Evolutionary conservation across 2,329 filamentous ascomycete genomes (phyloP).

Genomic region (Apiospora saccharicola): DNA sequence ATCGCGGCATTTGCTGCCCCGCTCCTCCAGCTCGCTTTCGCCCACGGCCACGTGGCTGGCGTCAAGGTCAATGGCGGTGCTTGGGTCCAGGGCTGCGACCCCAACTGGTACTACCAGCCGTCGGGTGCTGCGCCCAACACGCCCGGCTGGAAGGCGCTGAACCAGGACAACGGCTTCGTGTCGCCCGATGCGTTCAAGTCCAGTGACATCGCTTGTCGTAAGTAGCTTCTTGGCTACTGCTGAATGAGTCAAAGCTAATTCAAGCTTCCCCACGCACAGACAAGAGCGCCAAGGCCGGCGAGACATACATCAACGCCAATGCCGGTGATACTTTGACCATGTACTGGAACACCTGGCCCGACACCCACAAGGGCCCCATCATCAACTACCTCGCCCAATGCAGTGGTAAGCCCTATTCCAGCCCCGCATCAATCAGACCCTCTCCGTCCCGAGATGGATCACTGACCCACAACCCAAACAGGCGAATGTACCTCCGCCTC

Average conservation of each 20-base stretch:
- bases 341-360: slow-evolving; percentile 45
- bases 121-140: slow-evolving; percentile 30
- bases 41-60: slow-evolving; percentile 36
- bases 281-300: slow-evolving; percentile 47
- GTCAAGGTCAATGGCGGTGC: slow-evolving; percentile 34
- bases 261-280: slow-evolving; percentile 31
- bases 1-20: slow-evolving; percentile 26
- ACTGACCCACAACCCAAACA: too few species aligned
- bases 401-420: slow-evolving; percentile 34
- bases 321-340: slow-evolving; percentile 41
- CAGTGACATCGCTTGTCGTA: slow-evolving; percentile 53
- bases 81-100: slow-evolving; percentile 33
- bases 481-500: slow-evolving; percentile 41
- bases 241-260: background rate
- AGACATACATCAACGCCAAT: slow-evolving; percentile 35
- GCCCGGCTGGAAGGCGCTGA: slow-evolving; percentile 50
- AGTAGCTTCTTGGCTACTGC: background rate
- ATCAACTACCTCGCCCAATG: slow-evolving; percentile 47
- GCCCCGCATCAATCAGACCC: too few species aligned
- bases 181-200: slow-evolving; percentile 48
- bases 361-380: slow-evolving; percentile 45
- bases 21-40: slow-evolving; percentile 30
- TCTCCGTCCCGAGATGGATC: too few species aligned
- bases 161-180: slow-evolving; percentile 60
- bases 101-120: slow-evolving; percentile 38